These are phyloP conservation scores for Stagonosporopsis vannaccii DNA, from an alignment of 2,329 filamentous ascomycete species.

Conservation along the genomic window DNA sequence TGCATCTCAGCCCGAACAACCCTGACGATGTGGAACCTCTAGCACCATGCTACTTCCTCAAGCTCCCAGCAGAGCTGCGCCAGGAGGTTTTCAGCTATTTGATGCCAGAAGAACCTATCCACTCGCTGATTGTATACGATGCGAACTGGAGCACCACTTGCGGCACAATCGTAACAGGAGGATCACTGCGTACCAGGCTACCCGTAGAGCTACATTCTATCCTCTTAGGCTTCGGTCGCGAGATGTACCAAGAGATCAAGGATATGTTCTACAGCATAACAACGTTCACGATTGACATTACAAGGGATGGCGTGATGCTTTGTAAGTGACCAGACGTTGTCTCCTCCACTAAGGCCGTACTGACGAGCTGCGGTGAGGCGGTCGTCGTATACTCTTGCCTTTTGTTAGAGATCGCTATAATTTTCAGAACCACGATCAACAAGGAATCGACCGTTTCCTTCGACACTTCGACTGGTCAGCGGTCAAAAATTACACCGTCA, in stretches of 20 bases:
- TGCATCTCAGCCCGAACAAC: constrained; percentile 41
- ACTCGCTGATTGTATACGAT: constrained; percentile 16
- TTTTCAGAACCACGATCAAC: constrained; percentile 25
- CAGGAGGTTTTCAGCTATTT: constrained; percentile 43
- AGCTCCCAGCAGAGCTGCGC: constrained; percentile 42
- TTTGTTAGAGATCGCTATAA: constrained; percentile 36
- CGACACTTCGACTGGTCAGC: constrained; percentile 36
- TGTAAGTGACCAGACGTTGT: constrained; percentile 18
- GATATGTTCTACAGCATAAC: constrained; percentile 39
- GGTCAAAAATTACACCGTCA: constrained; percentile 45
- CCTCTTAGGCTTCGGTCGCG: constrained; percentile 31
- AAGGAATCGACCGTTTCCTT: constrained; percentile 33
- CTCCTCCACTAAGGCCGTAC: background rate
- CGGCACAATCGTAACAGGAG: background rate
- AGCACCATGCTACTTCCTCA: constrained; percentile 42
- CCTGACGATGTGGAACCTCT: constrained; percentile 28
- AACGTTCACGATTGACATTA: constrained; percentile 41
- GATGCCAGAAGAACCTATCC: constrained; percentile 35
- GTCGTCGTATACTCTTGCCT: constrained; percentile 39
- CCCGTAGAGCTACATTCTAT: constrained; percentile 7
- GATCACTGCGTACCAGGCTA: background rate
- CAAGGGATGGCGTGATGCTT: constrained; percentile 44
- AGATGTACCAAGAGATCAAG: constrained; percentile 39
- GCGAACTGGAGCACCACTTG: background rate
- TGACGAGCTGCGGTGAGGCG: constrained; percentile 7